Base-by-base conservation (phyloP, 1,284 basidiomycete species). In the Ceraceosorus guamensis region DNA sequence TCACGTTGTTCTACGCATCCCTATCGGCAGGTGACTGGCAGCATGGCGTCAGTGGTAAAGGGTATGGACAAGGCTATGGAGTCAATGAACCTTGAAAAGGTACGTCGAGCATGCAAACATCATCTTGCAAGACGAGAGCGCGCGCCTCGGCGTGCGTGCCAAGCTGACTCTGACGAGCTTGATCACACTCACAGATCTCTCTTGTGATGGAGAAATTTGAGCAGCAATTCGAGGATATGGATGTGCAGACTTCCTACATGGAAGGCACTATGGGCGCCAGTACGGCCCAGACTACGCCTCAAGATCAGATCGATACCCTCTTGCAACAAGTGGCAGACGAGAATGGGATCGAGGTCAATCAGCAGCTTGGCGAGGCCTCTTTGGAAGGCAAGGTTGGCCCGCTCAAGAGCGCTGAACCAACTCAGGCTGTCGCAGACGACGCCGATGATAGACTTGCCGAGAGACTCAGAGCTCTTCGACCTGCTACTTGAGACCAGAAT, bases 1-100 rank as follows among this genome's bases (percentile, higher is more conserved):
- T 13, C 41, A 43, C 16, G 41, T 11, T 50, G 34, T 50, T 13
- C 49, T 32, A 30, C 8, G 33, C 24, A 14, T 52, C 24, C n/a
- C n/a, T 55, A 31, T 8, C n/a, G 55, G 34, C 32, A 56, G 35
- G 73, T 76, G 6, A 93, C 93, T 24, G 90, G 90, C 10, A 91
- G 86, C 76, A 96, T 98, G 93, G 87, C 90, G 7, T 86, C 85
- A 31, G 95, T 98, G 5, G 95, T 99, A 52, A 87, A 86, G 75
- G 92, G 92, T 18, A 97, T 99, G 92, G 95, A 98, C 78, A 89
- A 87, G 75, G 95, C 95, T 4, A 97, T 98, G 95, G 89, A 96
- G 75, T 89, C 83, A 78, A 98, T 99, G 95, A 97, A 99, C 79
- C 83, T 98, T 51, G 95, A 98, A 73, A 82, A 87, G 76, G 92